phyloP scores from a whole-genome alignment of 495 filamentous ascomycete genomes.

The Lasiosphaeria ovina region DNA sequence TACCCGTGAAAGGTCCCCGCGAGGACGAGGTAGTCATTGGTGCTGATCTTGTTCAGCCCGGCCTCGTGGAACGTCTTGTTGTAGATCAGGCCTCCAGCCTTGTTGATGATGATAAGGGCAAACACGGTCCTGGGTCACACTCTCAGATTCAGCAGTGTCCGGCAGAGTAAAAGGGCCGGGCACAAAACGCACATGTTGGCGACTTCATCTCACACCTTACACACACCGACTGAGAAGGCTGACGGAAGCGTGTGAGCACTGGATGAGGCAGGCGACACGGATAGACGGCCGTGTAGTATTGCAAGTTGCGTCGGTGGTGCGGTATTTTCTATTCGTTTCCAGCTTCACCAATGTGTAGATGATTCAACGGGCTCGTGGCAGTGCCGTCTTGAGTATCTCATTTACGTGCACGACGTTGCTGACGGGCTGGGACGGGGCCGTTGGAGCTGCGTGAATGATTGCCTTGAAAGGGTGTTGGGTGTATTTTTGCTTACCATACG shows the following conservation, averaged over 20 bases:
- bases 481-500: too few species aligned
- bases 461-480: too few species aligned
- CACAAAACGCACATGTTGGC: constrained; percentile 20
- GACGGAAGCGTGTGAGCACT: too few species aligned
- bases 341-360: not conserved
- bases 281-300: too few species aligned
- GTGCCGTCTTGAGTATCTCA: too few species aligned
- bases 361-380: not conserved
- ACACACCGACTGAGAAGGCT: too few species aligned
- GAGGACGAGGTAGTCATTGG: constrained; percentile 95
- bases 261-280: too few species aligned
- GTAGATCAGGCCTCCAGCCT: constrained; percentile 94
- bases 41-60: constrained; percentile 77
- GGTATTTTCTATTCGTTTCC: too few species aligned
- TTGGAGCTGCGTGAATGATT: too few species aligned
- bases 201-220: constrained; percentile 5
- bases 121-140: constrained; percentile 72
- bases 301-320: too few species aligned
- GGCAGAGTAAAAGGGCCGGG: not conserved
- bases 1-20: constrained; percentile 97
- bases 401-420: too few species aligned
- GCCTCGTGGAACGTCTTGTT: constrained; percentile 84
- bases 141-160: not conserved
- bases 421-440: too few species aligned
- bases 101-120: constrained; percentile 95